Percentiles rank a stretch among this genome's conserved stretches.
These are phyloP conservation scores for Bathelium albidoporum DNA, from an alignment of 495 filamentous ascomycete genomes.

Conservation along the genomic window DNA sequence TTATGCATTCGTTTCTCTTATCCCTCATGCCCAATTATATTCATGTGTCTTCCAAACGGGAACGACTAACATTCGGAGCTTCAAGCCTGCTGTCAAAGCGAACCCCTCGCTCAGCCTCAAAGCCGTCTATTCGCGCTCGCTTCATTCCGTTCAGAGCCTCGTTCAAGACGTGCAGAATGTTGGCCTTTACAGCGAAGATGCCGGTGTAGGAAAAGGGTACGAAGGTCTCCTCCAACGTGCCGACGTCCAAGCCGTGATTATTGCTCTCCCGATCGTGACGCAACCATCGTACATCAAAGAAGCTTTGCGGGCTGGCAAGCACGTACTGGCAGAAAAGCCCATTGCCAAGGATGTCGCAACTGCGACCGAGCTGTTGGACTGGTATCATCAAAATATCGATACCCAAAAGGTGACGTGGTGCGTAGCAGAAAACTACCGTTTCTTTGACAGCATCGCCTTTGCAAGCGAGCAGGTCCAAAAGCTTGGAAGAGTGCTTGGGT, in stretches of 20 bases:
- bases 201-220: constrained; percentile 42
- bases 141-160: constrained; percentile 26
- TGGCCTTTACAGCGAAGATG: constrained; percentile 51
- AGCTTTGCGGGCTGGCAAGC: constrained; percentile 60
- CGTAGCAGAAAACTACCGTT: constrained; percentile 73
- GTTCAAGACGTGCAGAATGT: constrained; percentile 14
- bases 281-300: constrained; percentile 50
- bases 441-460: constrained; percentile 45
- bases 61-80: background rate
- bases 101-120: constrained; percentile 22
- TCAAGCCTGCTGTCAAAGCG: constrained; percentile 40
- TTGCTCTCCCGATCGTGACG: constrained; percentile 53
- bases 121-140: constrained; percentile 35
- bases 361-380: constrained; percentile 51
- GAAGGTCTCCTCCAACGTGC: constrained; percentile 50
- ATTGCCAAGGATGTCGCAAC: constrained; percentile 56
- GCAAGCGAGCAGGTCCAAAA: constrained; percentile 46
- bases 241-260: constrained; percentile 60
- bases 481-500: constrained; percentile 55
- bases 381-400: constrained; percentile 45
- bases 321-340: constrained; percentile 77
- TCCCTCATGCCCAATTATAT: too few species aligned
- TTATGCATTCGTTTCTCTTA: too few species aligned
- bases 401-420: constrained; percentile 43
- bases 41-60: too few species aligned